Base-by-base conservation (phyloP, 805 yeast genomes). In the Metschnikowia shivogae region DNA sequence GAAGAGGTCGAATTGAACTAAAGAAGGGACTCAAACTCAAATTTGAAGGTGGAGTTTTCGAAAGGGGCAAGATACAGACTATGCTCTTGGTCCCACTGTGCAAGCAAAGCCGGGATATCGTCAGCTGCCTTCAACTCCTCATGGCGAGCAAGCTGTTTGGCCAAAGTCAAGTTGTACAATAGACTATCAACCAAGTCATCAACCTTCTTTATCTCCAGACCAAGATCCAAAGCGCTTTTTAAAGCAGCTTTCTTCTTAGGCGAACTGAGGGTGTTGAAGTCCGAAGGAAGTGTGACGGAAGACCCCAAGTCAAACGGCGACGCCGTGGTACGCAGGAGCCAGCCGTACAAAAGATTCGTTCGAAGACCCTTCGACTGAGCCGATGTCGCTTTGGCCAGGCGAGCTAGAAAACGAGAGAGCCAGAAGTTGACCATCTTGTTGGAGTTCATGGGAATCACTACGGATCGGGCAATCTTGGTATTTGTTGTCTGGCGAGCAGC, bases 171-270 rank as follows among this genome's bases (percentile, higher is more conserved):
- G 1, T 79, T 85, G 58, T 84, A 87, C 12, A 83, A 62, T n/a
- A 83, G 63, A 0, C 84, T 71, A 58, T 84, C 90, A 7, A 81
- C 76, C 44, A 83, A 63, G 58, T 84, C 90, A 57, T 84, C 90
- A 35, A 77, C 76, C 57, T 83, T 83, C 17, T 58, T 61, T 20
- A 46, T 50, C 9, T 19, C 17, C 3, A 24, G 26, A 5, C 33
- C 42, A 20, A 50, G 37, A n/a, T 26, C 38, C 40, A 42, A 38
- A 6, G 36, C 42, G 24, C 17, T 42, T 34, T 39, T 45, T 39
- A 46, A 44, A 5, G 51, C 44, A 10, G 24, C 38, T 8, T 48
- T 46, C 45, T 48, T 43, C 11, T 34, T 39, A 10, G 40, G 29
- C n/a, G 45, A 7, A 28, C 40, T 37, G 39, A 45, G 31, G 14